Percentiles rank a stretch among this genome's conserved stretches.
phyloP scores from a whole-genome alignment of 192 early-diverging fungal species.

The Obelidium mucronatum region DNA sequence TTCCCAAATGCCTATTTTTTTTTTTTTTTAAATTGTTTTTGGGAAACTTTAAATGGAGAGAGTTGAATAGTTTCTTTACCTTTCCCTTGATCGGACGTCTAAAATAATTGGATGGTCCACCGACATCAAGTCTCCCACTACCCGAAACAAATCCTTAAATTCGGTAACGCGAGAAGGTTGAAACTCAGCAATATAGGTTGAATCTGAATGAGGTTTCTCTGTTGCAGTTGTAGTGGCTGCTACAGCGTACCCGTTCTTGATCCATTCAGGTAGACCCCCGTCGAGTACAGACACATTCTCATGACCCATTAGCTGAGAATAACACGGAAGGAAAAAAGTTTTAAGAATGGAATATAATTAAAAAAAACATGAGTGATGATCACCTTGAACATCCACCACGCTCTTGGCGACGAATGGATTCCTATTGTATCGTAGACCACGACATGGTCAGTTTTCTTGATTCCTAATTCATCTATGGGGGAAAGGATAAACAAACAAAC shows the following conservation, averaged over 20 bases:
- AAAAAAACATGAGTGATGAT: no score
- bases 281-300: conserved; percentile 85
- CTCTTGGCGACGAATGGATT: conserved; percentile 81
- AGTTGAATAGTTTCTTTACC: conserved; percentile 11
- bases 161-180: conserved; percentile 44
- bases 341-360: no score
- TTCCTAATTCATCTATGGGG: conserved; percentile 71
- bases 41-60: not conserved
- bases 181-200: conserved; percentile 36
- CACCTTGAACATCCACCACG: conserved; percentile 94
- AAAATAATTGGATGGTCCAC: conserved; percentile 39
- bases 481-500: not conserved
- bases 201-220: not conserved
- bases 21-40: not conserved
- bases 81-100: conserved; percentile 44
- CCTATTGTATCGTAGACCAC: conserved; percentile 90
- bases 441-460: conserved; percentile 81
- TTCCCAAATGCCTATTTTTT: conserved; percentile 16
- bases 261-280: conserved; percentile 89
- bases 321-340: not conserved
- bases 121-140: conserved; percentile 45
- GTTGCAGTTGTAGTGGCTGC: conserved; percentile 25
- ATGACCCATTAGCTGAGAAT: conserved; percentile 83
- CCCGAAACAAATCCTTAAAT: conserved; percentile 39
- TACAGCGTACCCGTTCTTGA: conserved; percentile 55